Evolutionary conservation across 371 early-diverging fungal species (phyloP).

Genomic region (Saksenaea vasiformis): DNA sequence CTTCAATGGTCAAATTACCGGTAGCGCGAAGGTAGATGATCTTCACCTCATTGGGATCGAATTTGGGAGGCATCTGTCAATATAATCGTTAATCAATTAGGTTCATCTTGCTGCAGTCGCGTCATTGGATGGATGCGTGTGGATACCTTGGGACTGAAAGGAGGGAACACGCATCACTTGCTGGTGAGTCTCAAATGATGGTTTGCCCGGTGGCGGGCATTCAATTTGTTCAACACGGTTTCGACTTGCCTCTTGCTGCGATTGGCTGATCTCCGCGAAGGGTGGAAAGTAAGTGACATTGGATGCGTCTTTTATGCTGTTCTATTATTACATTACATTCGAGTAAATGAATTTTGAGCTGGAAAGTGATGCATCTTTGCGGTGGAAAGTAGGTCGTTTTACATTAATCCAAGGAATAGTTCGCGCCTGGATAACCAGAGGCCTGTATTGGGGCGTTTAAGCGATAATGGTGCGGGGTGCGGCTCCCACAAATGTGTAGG

Average conservation of each 20-base stretch:
- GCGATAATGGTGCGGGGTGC: no score
- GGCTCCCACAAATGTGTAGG: no score
- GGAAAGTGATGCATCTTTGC: no score
- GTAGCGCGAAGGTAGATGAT: conserved; percentile 94
- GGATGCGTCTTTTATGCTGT: no score
- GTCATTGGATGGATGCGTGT: background rate
- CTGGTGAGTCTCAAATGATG: conserved; percentile 1
- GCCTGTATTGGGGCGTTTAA: no score
- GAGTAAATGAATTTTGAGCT: no score
- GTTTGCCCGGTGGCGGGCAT: background rate
- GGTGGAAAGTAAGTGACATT: background rate
- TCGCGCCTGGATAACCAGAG: no score
- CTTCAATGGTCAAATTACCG: conserved; percentile 62
- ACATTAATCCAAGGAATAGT: no score
- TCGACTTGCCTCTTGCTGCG: background rate
- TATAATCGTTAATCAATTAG: background rate
- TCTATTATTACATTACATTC: no score
- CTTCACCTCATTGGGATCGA: conserved; percentile 90
- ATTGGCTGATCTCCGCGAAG: background rate
- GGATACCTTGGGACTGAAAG: conserved; percentile 5
- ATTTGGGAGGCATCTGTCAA: conserved; percentile 75
- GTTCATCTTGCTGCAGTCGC: background rate
- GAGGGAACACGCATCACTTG: background rate
- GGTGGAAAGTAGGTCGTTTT: no score
- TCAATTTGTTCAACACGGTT: background rate